Percentiles rank a stretch among this genome's conserved stretches.
These are phyloP conservation scores for Monilinia polystroma DNA, from an alignment of 2,329 filamentous ascomycete genomes.

Conservation along the genomic window DNA sequence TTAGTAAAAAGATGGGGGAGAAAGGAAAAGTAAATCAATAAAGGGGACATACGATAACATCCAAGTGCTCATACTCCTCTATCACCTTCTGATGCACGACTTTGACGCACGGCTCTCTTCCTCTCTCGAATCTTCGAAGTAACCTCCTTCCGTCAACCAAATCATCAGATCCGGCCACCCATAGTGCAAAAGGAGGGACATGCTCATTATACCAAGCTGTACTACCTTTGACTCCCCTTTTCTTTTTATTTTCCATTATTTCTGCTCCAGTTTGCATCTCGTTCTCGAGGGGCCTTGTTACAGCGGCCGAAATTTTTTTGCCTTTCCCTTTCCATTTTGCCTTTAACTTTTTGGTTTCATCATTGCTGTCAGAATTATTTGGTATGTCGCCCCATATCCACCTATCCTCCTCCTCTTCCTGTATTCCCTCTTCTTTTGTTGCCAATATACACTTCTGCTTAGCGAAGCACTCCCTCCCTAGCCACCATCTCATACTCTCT, in stretches of 20 bases:
- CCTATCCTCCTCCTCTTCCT: constrained; percentile 53
- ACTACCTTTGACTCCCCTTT: constrained; percentile 45
- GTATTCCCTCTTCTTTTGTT: constrained; percentile 67
- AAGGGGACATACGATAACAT: constrained; percentile 60
- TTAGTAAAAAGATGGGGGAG: neutral
- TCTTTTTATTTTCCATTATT: constrained; percentile 24
- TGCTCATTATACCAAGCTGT: constrained; percentile 80
- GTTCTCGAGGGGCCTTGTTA: constrained; percentile 24
- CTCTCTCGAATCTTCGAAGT: constrained; percentile 69
- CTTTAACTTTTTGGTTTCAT: constrained; percentile 1
- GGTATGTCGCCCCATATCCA: constrained; percentile 35
- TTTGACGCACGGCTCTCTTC: constrained; percentile 76
- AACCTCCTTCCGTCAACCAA: constrained; percentile 80
- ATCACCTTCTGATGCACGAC: constrained; percentile 82
- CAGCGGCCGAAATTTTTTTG: neutral
- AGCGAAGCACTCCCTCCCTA: constrained; percentile 81
- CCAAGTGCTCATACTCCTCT: constrained; percentile 86
- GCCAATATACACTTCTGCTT: constrained; percentile 83
- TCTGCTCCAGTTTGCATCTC: constrained; percentile 41
- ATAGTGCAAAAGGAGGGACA: constrained; percentile 81
- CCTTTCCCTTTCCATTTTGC: neutral
- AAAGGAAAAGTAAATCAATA: too few relatives aligned
- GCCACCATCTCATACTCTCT: constrained; percentile 94
- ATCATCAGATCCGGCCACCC: constrained; percentile 80
- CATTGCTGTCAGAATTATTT: neutral